phyloP scores from a whole-genome alignment of 2,329 filamentous ascomycete species.

The Colletotrichum musae region DNA sequence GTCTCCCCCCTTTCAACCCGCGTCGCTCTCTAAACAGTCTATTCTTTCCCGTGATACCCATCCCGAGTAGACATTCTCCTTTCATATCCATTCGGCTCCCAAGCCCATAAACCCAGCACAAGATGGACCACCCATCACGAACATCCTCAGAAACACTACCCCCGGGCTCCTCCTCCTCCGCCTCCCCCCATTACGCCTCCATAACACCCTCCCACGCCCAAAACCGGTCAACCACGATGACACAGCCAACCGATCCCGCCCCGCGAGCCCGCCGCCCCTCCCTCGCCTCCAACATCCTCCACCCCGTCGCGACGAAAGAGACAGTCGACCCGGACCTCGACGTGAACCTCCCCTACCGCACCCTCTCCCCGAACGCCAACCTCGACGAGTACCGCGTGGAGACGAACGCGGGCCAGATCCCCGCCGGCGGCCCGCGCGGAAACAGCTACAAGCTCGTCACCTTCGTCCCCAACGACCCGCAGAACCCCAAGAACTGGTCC shows the following conservation, averaged over 20 bases:
- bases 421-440: constrained; percentile 43
- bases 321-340: constrained; percentile 58
- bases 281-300: constrained; percentile 42
- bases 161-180: constrained; percentile 26
- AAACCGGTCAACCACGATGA: neutral
- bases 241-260: neutral
- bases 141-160: constrained; percentile 31
- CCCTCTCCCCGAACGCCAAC: constrained; percentile 71
- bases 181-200: constrained; percentile 25
- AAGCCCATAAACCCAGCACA: neutral
- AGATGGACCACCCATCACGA: constrained; percentile 26
- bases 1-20: neutral
- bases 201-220: constrained; percentile 6
- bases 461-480: constrained; percentile 79
- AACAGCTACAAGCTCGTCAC: constrained; percentile 66
- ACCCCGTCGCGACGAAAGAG: constrained; percentile 50
- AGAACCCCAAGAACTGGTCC: constrained; percentile 89
- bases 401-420: constrained; percentile 73
- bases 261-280: constrained; percentile 41
- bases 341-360: constrained; percentile 75
- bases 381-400: constrained; percentile 78
- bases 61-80: neutral
- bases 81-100: neutral
- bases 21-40: neutral
- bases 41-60: neutral